These are phyloP conservation scores for Xylariaceae sp. DNA, from an alignment of 2,329 filamentous ascomycete species.

Conservation along the genomic window DNA sequence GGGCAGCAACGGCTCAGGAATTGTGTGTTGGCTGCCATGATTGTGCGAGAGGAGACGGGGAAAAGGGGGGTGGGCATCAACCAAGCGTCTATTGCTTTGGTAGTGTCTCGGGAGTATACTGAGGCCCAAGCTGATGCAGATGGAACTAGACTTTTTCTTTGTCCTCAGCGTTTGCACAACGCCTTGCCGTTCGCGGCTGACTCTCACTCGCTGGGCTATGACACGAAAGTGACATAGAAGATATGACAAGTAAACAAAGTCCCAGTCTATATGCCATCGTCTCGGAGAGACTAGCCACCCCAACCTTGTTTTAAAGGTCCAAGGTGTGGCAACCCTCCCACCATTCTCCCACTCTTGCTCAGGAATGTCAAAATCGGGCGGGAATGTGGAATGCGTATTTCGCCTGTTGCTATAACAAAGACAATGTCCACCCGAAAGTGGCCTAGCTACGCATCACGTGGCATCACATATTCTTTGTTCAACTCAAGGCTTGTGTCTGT, in stretches of 20 bases:
- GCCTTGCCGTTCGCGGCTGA: conserved; percentile 18
- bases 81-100: conserved; percentile 4
- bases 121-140: conserved; percentile 22
- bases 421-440: conserved; percentile 32
- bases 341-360: background rate
- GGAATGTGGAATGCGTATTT: conserved; percentile 1
- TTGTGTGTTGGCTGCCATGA: background rate
- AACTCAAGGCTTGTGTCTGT: conserved; percentile 2
- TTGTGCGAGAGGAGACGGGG: background rate
- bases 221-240: background rate
- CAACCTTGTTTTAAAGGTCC: conserved; percentile 5
- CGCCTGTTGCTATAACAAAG: conserved; percentile 26
- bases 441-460: conserved; percentile 15
- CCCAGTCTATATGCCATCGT: conserved; percentile 4
- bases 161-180: conserved; percentile 16
- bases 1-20: background rate
- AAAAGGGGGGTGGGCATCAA: background rate
- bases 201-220: conserved; percentile 1
- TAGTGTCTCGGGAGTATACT: conserved; percentile 39
- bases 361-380: background rate
- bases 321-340: conserved; percentile 3
- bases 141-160: conserved; percentile 12
- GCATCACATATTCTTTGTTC: background rate
- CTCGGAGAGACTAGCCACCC: background rate
- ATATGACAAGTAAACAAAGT: conserved; percentile 11